Evolutionary conservation across 2,329 filamentous ascomycete species (phyloP).

Genomic region (Fusarium duplospermum): DNA sequence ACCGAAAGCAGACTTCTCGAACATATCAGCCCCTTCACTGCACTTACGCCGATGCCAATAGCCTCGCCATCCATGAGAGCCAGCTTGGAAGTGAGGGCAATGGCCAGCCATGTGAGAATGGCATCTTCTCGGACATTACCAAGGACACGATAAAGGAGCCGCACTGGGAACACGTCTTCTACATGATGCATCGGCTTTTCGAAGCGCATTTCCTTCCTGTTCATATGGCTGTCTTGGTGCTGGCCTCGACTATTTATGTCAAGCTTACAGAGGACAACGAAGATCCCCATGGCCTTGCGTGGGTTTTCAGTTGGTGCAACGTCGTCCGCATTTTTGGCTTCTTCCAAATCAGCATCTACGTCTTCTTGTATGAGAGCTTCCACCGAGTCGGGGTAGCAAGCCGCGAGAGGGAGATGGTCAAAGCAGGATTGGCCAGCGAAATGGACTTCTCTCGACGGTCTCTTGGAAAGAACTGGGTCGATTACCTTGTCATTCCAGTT

Average conservation of each 20-base stretch:
- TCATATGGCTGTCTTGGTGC: constrained; percentile 73
- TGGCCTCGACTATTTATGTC: constrained; percentile 71
- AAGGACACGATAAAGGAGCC: constrained; percentile 63
- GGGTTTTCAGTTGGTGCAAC: constrained; percentile 71
- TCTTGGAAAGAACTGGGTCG: constrained; percentile 66
- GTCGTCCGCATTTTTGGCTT: constrained; percentile 71
- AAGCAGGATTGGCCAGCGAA: constrained; percentile 71
- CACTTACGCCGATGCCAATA: constrained; percentile 56
- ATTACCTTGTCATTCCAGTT: constrained; percentile 74
- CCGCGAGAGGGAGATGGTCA: constrained; percentile 74
- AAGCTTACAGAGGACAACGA: constrained; percentile 62
- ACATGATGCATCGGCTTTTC: constrained; percentile 75
- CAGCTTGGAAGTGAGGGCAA: constrained; percentile 54
- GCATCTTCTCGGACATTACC: constrained; percentile 66
- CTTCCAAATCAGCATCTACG: constrained; percentile 70
- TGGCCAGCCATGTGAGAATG: constrained; percentile 58
- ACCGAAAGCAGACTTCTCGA: constrained; percentile 66
- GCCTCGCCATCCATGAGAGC: constrained; percentile 61
- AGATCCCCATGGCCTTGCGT: constrained; percentile 65
- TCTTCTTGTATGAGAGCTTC: constrained; percentile 76
- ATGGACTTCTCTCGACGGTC: constrained; percentile 73
- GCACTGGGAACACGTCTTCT: constrained; percentile 66
- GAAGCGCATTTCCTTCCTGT: constrained; percentile 79
- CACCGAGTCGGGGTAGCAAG: constrained; percentile 70
- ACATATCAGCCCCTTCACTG: constrained; percentile 68